Percentiles rank a stretch among this genome's conserved stretches.
These are phyloP conservation scores for Gaeumannomyces sp. DNA, from an alignment of 2,329 filamentous ascomycete genomes.

Conservation along the genomic window DNA sequence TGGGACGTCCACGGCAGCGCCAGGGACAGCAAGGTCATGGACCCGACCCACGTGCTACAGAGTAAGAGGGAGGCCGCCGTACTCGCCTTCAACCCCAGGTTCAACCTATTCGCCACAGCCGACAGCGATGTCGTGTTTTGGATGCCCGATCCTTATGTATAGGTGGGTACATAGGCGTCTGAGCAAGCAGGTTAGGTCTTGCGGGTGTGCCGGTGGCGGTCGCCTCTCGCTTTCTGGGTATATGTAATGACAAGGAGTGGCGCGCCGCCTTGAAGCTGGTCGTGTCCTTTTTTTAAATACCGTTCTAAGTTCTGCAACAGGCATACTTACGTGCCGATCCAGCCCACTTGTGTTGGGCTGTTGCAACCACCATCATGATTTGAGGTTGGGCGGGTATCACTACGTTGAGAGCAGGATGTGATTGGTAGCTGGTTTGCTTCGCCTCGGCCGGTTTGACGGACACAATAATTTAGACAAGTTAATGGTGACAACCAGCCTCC, in stretches of 20 bases:
- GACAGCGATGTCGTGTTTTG: slow-evolving; percentile 79
- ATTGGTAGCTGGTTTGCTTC: too few species aligned
- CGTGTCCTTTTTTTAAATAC: background rate
- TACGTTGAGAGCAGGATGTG: too few species aligned
- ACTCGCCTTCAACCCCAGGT: slow-evolving; percentile 82
- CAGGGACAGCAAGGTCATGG: slow-evolving; percentile 51
- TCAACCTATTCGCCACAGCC: slow-evolving; percentile 85
- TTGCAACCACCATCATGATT: background rate
- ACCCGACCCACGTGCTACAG: slow-evolving; percentile 58
- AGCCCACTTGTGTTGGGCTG: background rate
- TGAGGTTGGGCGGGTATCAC: background rate
- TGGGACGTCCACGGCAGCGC: slow-evolving; percentile 71
- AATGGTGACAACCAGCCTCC: too few species aligned
- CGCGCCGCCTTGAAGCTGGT: too few species aligned
- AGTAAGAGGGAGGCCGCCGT: slow-evolving; percentile 65
- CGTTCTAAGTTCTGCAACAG: background rate
- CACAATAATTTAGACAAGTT: too few species aligned
- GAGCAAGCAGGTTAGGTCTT: background rate
- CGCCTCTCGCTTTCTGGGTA: background rate
- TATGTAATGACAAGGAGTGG: background rate
- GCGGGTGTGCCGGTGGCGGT: background rate
- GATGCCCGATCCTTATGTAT: slow-evolving; percentile 61
- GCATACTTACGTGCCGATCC: background rate
- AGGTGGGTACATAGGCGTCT: slow-evolving; percentile 10
- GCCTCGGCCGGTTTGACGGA: too few species aligned